Conservation (phyloP, 1,139 yeast species). For the Geotrichum candidum region DNA sequence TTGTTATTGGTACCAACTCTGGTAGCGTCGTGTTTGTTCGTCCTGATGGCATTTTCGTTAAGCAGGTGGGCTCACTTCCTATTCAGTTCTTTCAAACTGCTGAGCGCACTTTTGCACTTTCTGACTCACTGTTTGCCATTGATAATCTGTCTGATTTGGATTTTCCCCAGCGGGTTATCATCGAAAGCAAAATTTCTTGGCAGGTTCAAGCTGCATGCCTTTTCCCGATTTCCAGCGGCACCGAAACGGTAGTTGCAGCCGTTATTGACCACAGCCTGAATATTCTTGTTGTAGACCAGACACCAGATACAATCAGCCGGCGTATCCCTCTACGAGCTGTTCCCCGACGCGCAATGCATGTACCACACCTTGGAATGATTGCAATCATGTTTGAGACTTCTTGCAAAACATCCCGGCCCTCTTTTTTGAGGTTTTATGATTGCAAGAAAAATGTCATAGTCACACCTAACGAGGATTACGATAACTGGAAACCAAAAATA, state of each 20-base stretch:
- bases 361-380: constrained; percentile 9
- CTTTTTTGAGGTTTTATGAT: constrained; percentile 9
- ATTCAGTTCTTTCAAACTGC: constrained; percentile 4
- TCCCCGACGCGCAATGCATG: constrained; percentile 6
- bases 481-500: constrained; percentile 11
- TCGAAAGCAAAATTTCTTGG: constrained; percentile 1
- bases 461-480: constrained; percentile 11
- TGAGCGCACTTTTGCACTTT: constrained; percentile 2
- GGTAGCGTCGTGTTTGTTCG: constrained; percentile 2
- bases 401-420: constrained; percentile 2
- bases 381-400: constrained; percentile 9
- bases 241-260: constrained; percentile 1
- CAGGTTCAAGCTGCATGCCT: constrained; percentile 11
- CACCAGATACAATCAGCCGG: background rate
- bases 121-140: constrained; percentile 1
- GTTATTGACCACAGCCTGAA: constrained; percentile 3
- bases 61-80: constrained; percentile 6
- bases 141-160: background rate
- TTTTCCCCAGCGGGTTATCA: constrained; percentile 6
- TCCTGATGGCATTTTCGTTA: background rate
- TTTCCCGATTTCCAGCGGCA: constrained; percentile 1
- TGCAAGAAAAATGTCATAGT: constrained; percentile 1
- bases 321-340: constrained; percentile 7
- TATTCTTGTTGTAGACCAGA: constrained; percentile 2
- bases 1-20: constrained; percentile 7